Evolutionary conservation across 768 basidiomycete species (phyloP).

Genomic region (Termitomyces sp.): DNA sequence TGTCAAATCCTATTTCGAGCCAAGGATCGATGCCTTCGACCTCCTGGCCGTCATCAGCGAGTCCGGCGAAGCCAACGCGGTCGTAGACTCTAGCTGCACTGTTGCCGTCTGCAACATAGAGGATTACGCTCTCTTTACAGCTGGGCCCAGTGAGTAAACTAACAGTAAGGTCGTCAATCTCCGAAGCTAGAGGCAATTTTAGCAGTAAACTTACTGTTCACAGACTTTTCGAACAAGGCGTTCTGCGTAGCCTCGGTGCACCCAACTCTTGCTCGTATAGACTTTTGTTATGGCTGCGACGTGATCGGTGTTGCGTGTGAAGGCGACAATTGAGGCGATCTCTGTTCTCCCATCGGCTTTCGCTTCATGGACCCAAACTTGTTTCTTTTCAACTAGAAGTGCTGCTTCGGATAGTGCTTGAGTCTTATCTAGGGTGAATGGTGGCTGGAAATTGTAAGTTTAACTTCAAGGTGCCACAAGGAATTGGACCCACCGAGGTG

Average conservation of each 20-base stretch:
- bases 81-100: slow-evolving; percentile 54
- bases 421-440: slow-evolving; percentile 43
- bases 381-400: slow-evolving; percentile 36
- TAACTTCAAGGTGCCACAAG: not conserved
- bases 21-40: slow-evolving; percentile 43
- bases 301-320: slow-evolving; percentile 51
- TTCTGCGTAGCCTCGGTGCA: slow-evolving; percentile 53
- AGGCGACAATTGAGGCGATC: slow-evolving; percentile 64
- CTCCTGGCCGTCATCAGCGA: slow-evolving; percentile 24
- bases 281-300: slow-evolving; percentile 72
- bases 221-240: slow-evolving; percentile 56
- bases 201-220: slow-evolving; percentile 35
- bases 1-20: slow-evolving; percentile 64
- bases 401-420: slow-evolving; percentile 47
- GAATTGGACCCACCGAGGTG: slow-evolving; percentile 46
- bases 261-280: slow-evolving; percentile 50
- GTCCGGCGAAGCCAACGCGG: slow-evolving; percentile 62
- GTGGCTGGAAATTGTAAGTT: slow-evolving; percentile 27
- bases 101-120: slow-evolving; percentile 63
- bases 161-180: slow-evolving; percentile 13
- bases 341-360: slow-evolving; percentile 20
- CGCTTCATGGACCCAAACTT: slow-evolving; percentile 62
- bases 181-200: not conserved
- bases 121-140: slow-evolving; percentile 44
- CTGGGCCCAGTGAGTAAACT: slow-evolving; percentile 22